phyloP scores from a whole-genome alignment of 345 rosid genomes.

The Arabidopsis thaliana region DNA sequence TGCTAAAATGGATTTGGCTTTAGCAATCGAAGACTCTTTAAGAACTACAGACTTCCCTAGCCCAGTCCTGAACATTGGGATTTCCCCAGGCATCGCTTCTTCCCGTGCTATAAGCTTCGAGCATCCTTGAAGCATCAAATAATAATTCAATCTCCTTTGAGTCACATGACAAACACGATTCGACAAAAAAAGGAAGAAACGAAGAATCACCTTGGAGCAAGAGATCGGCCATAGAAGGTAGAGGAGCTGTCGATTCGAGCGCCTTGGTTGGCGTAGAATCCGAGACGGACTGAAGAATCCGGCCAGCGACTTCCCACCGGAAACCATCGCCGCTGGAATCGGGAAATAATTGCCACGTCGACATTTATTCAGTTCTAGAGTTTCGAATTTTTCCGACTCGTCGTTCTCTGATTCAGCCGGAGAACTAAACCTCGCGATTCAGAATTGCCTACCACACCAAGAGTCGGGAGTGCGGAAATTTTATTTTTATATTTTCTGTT shows the following conservation, averaged over 20 bases:
- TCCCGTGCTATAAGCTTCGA: slow-evolving; percentile 32
- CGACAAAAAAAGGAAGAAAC: background rate
- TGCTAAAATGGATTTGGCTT: slow-evolving; percentile 35
- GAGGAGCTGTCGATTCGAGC: slow-evolving; percentile 38
- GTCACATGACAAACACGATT: background rate
- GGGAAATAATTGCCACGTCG: slow-evolving; percentile 70
- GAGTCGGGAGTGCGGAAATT: background rate
- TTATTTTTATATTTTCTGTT: background rate
- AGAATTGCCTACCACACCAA: background rate
- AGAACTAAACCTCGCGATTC: background rate
- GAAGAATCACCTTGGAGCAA: slow-evolving; percentile 59
- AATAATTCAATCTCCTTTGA: background rate
- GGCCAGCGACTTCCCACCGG: slow-evolving; percentile 69
- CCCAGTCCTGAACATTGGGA: slow-evolving; percentile 40
- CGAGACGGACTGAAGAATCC: slow-evolving; percentile 31
- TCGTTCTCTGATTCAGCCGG: background rate
- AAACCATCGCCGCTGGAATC: slow-evolving; percentile 55
- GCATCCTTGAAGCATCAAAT: slow-evolving; percentile 40
- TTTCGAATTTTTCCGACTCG: slow-evolving; percentile 5
- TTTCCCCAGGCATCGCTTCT: slow-evolving; percentile 5
- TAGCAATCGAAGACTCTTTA: slow-evolving; percentile 38
- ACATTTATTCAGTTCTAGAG: slow-evolving; percentile 54
- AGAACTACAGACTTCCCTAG: slow-evolving; percentile 40
- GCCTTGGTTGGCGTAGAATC: slow-evolving; percentile 39
- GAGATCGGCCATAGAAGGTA: slow-evolving; percentile 75